These are phyloP conservation scores for Ophidiomyces ophidiicola DNA, from an alignment of 2,329 filamentous ascomycete species.

Conservation along the genomic window DNA sequence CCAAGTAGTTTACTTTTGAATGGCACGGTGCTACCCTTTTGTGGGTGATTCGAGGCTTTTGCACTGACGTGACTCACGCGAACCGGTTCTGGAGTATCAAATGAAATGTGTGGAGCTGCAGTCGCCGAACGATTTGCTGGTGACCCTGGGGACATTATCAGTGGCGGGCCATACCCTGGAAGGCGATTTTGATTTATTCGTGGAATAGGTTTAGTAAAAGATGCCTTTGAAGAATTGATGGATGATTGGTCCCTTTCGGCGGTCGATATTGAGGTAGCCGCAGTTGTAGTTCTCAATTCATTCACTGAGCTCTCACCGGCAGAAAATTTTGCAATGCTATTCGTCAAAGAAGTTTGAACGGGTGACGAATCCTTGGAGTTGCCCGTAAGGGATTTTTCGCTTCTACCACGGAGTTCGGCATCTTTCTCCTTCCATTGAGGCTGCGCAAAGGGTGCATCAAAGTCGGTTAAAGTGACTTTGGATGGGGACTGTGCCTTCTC, in stretches of 20 bases:
- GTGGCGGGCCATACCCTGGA: slow-evolving; percentile 33
- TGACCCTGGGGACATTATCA: slow-evolving; percentile 32
- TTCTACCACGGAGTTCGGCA: slow-evolving; percentile 20
- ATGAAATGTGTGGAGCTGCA: slow-evolving; percentile 22
- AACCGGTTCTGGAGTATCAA: slow-evolving; percentile 15
- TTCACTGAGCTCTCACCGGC: slow-evolving; percentile 21
- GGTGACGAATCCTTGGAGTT: slow-evolving; percentile 21
- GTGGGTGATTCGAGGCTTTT: slow-evolving; percentile 4
- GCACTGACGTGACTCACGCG: slow-evolving; percentile 13
- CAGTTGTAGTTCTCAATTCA: slow-evolving; percentile 22
- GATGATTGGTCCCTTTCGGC: slow-evolving; percentile 22
- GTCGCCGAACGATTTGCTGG: slow-evolving; percentile 34
- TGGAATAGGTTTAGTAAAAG: slow-evolving; percentile 22
- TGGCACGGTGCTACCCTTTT: slow-evolving; percentile 17
- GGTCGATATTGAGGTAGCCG: slow-evolving; percentile 22
- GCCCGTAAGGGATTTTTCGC: slow-evolving; percentile 24
- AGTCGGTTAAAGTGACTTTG: slow-evolving; percentile 18
- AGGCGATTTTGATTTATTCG: slow-evolving; percentile 36
- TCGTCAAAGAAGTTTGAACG: slow-evolving; percentile 21
- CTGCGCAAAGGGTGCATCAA: slow-evolving; percentile 19
- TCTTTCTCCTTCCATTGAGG: slow-evolving; percentile 20
- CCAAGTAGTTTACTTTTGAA: slow-evolving; percentile 76
- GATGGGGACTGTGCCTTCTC: slow-evolving; percentile 14
- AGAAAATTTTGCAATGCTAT: slow-evolving; percentile 23
- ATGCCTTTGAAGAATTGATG: slow-evolving; percentile 21